phyloP scores from a whole-genome alignment of 345 rosid genomes.

The Brassica napus region DNA sequence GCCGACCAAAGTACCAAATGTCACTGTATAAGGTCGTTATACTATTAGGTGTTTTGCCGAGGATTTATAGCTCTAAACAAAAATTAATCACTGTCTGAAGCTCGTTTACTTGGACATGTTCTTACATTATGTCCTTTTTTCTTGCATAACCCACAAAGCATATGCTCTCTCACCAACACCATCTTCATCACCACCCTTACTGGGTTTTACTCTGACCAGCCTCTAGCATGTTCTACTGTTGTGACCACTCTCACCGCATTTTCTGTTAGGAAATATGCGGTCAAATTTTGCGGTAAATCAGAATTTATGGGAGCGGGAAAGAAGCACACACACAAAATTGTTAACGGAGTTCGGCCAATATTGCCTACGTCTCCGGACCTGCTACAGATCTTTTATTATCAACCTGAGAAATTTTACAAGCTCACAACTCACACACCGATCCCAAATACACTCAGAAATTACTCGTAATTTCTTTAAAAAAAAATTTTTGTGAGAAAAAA shows the following conservation, averaged over 20 bases:
- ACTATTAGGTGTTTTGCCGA: background rate
- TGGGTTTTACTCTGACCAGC: slow-evolving; percentile 28
- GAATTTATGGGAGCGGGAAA: too few relatives aligned
- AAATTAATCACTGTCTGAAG: slow-evolving; percentile 14
- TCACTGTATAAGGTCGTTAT: background rate
- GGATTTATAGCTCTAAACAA: background rate
- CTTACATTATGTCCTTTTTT: slow-evolving; percentile 54
- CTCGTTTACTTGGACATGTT: slow-evolving; percentile 52
- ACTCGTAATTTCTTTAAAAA: too few relatives aligned
- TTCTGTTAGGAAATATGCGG: background rate
- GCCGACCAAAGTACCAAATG: background rate
- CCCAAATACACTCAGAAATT: too few relatives aligned
- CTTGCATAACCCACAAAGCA: slow-evolving; percentile 54
- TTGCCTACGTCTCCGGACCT: too few relatives aligned
- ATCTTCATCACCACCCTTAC: background rate
- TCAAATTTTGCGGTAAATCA: too few relatives aligned
- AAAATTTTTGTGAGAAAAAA: too few relatives aligned
- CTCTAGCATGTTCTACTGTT: slow-evolving; percentile 68
- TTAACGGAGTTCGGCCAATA: too few relatives aligned
- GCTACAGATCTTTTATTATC: too few relatives aligned
- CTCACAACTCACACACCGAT: too few relatives aligned
- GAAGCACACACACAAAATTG: too few relatives aligned
- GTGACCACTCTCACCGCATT: slow-evolving; percentile 65
- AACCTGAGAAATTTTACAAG: too few relatives aligned
- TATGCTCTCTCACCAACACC: slow-evolving; percentile 35